phyloP scores from a whole-genome alignment of 768 basidiomycete genomes.

The Boletus tylopilopsis region DNA sequence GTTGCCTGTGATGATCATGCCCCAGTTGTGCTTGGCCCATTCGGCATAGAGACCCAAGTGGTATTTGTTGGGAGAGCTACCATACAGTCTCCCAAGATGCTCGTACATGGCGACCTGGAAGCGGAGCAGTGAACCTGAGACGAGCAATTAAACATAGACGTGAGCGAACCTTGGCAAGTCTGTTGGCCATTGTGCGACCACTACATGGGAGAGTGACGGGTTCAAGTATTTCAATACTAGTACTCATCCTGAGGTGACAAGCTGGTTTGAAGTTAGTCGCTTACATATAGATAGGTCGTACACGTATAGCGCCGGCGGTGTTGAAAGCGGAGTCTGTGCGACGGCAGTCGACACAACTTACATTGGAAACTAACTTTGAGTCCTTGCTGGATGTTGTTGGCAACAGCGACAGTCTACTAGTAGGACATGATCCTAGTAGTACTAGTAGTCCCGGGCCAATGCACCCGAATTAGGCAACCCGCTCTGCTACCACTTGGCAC shows the following conservation, averaged over 20 bases:
- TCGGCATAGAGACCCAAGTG: constrained; percentile 65
- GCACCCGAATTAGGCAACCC: no score
- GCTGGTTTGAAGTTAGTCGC: background rate
- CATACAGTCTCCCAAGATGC: constrained; percentile 59
- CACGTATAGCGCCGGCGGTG: no score
- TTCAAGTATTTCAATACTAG: constrained; percentile 15
- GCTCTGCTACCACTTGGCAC: no score
- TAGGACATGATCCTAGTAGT: no score
- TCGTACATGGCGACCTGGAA: constrained; percentile 88
- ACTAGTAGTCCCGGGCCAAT: no score
- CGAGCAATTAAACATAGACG: background rate
- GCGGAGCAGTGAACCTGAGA: constrained; percentile 1
- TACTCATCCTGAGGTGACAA: constrained; percentile 7
- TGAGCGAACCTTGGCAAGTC: constrained; percentile 49
- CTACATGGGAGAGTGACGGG: constrained; percentile 32
- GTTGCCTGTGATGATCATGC: constrained; percentile 87
- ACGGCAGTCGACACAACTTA: no score
- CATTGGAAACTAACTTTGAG: no score
- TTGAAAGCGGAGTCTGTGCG: no score
- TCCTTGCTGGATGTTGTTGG: no score
- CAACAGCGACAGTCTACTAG: no score
- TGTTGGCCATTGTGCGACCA: constrained; percentile 39
- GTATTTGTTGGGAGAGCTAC: constrained; percentile 66
- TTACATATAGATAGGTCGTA: no score
- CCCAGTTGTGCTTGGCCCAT: constrained; percentile 81